Evolutionary conservation across 1,284 basidiomycete species (phyloP).

Genomic region (Athelia psychrophila): DNA sequence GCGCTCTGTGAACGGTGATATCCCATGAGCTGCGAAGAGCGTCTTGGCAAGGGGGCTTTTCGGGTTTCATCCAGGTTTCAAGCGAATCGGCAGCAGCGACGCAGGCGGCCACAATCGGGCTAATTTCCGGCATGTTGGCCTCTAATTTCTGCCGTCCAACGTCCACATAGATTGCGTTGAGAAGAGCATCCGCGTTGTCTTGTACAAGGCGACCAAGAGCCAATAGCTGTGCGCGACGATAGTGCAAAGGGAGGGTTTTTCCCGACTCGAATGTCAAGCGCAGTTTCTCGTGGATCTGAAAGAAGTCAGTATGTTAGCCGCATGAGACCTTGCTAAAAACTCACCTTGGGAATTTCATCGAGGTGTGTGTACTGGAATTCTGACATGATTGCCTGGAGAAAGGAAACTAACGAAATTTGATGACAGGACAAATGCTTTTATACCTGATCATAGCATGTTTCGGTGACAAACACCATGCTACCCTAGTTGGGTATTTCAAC

Average conservation of each 20-base stretch:
- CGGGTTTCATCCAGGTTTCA: conserved; percentile 50
- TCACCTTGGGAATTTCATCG: neutral
- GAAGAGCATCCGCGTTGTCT: conserved; percentile 52
- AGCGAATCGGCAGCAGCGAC: conserved; percentile 46
- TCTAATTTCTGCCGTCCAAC: conserved; percentile 52
- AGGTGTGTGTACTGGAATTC: neutral
- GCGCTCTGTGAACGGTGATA: conserved; percentile 45
- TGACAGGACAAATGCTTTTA: too few relatives aligned
- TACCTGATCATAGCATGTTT: too few relatives aligned
- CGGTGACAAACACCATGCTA: too few relatives aligned
- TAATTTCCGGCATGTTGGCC: conserved; percentile 33
- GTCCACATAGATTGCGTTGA: conserved; percentile 48
- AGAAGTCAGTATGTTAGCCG: neutral
- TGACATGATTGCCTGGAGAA: too few relatives aligned
- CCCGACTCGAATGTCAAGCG: conserved; percentile 46
- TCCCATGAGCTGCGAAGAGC: conserved; percentile 35
- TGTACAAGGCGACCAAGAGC: conserved; percentile 60
- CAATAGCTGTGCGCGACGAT: conserved; percentile 60
- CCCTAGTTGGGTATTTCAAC: too few relatives aligned
- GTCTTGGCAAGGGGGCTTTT: conserved; percentile 34
- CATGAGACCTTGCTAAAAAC: neutral
- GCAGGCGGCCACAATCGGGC: conserved; percentile 38
- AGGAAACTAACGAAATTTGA: too few relatives aligned
- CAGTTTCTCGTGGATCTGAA: conserved; percentile 46
- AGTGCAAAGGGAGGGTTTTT: conserved; percentile 49